Conservation (phyloP, 495 filamentous ascomycete species). For the Glarea lozoyensis region DNA sequence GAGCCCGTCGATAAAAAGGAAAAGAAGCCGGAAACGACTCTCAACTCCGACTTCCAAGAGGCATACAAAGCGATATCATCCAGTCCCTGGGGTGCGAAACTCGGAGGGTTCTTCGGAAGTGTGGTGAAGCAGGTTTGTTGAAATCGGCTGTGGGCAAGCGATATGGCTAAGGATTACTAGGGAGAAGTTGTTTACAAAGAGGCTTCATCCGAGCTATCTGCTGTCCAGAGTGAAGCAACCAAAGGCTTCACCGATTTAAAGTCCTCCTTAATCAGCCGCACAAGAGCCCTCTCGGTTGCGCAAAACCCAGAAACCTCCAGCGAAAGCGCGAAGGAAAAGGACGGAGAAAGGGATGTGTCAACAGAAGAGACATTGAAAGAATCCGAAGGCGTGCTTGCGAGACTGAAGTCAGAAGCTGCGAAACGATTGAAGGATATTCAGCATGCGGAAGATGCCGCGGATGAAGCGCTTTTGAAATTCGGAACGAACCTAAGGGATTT, state of each 20-base stretch:
- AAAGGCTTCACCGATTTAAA: slow-evolving; percentile 73
- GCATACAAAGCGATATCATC: slow-evolving; percentile 88
- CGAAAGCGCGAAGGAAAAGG: slow-evolving; percentile 22
- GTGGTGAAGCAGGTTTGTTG: slow-evolving; percentile 72
- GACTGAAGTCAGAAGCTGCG: slow-evolving; percentile 71
- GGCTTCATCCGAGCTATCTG: slow-evolving; percentile 69
- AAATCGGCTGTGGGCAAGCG: background rate
- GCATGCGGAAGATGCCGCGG: slow-evolving; percentile 91
- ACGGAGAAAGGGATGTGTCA: slow-evolving; percentile 29
- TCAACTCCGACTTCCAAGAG: slow-evolving; percentile 88
- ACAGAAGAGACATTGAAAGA: slow-evolving; percentile 49
- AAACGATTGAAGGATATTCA: slow-evolving; percentile 87
- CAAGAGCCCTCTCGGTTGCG: slow-evolving; percentile 61
- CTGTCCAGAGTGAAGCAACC: slow-evolving; percentile 70
- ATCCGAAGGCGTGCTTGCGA: slow-evolving; percentile 71
- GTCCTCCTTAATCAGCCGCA: slow-evolving; percentile 58
- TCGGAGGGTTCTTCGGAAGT: slow-evolving; percentile 81
- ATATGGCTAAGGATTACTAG: slow-evolving; percentile 27
- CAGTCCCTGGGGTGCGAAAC: slow-evolving; percentile 80
- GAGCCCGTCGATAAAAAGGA: slow-evolving; percentile 34
- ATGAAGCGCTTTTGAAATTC: slow-evolving; percentile 90
- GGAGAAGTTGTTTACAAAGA: slow-evolving; percentile 81
- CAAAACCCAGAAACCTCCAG: slow-evolving; percentile 17
- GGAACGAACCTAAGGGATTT: slow-evolving; percentile 87
- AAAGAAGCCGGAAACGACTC: slow-evolving; percentile 36